These are phyloP conservation scores for Penicillium sp. DNA, from an alignment of 2,329 filamentous ascomycete genomes.

Conservation along the genomic window DNA sequence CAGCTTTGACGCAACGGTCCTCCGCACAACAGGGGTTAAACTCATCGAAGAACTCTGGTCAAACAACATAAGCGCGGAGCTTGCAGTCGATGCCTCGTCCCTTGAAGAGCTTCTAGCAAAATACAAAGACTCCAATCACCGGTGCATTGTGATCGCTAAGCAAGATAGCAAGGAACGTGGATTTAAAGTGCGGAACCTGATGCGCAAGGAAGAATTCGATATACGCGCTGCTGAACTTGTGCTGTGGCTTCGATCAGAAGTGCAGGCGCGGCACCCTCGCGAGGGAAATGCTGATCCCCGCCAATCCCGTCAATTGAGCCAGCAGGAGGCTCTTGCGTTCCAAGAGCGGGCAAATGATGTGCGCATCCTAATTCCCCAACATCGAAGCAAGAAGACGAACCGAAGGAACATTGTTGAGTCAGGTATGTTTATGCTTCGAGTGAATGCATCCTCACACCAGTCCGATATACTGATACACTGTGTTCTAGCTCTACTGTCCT, in stretches of 20 bases:
- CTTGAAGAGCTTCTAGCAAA: slow-evolving; percentile 69
- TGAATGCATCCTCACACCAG: not conserved
- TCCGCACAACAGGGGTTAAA: slow-evolving; percentile 73
- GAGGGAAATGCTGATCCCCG: slow-evolving; percentile 49
- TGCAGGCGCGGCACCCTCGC: slow-evolving; percentile 72
- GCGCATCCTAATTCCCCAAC: slow-evolving; percentile 77
- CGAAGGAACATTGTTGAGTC: slow-evolving; percentile 82
- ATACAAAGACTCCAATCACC: slow-evolving; percentile 73
- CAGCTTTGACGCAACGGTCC: slow-evolving; percentile 74
- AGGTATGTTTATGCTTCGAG: slow-evolving; percentile 54
- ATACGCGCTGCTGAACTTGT: slow-evolving; percentile 70
- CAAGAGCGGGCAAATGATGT: slow-evolving; percentile 66
- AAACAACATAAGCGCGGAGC: slow-evolving; percentile 81
- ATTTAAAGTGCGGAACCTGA: slow-evolving; percentile 75
- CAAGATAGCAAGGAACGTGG: slow-evolving; percentile 55
- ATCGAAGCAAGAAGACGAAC: slow-evolving; percentile 88
- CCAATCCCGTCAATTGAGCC: slow-evolving; percentile 41
- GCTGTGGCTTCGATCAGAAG: slow-evolving; percentile 75
- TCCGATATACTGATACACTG: slow-evolving; percentile 1
- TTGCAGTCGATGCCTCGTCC: slow-evolving; percentile 75
- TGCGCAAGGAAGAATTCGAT: slow-evolving; percentile 77
- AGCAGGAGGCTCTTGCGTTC: slow-evolving; percentile 37
- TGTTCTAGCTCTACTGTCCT: slow-evolving; percentile 49
- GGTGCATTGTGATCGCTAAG: slow-evolving; percentile 87
- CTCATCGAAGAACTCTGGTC: slow-evolving; percentile 77